phyloP scores from a whole-genome alignment of 2,329 filamentous ascomycete genomes.

The Colletotrichum eleusines region DNA sequence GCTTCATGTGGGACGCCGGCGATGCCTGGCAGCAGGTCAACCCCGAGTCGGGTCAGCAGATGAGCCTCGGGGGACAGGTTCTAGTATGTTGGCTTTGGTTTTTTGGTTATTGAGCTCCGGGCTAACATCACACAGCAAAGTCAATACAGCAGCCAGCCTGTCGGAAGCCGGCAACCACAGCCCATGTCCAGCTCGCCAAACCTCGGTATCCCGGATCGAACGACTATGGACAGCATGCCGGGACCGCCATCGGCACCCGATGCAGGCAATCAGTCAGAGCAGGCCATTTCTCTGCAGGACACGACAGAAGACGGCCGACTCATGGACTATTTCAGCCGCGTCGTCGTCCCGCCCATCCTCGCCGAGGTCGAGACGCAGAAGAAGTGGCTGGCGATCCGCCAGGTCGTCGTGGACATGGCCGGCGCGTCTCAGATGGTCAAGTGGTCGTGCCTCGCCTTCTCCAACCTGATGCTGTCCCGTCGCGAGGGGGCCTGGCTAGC shows the following conservation, averaged over 20 bases:
- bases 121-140: conserved; percentile 6
- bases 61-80: conserved; percentile 25
- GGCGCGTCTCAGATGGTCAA: conserved; percentile 60
- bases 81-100: not conserved
- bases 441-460: conserved; percentile 64
- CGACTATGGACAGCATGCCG: conserved; percentile 15
- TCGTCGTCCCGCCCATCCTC: conserved; percentile 64
- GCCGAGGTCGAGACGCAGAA: conserved; percentile 65
- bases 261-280: conserved; percentile 22
- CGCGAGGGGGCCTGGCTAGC: conserved; percentile 48
- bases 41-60: conserved; percentile 38
- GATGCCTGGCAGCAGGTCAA: conserved; percentile 51
- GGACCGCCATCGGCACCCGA: conserved; percentile 22
- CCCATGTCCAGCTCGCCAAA: conserved; percentile 26
- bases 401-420: conserved; percentile 61
- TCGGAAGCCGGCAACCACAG: conserved; percentile 6
- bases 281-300: conserved; percentile 2
- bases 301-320: conserved; percentile 45
- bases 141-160: not conserved
- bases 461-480: conserved; percentile 57
- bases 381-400: conserved; percentile 63
- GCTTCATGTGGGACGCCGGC: conserved; percentile 61
- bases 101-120: not conserved
- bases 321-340: conserved; percentile 61
- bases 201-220: conserved; percentile 19